These are phyloP conservation scores for Irpex lacteus DNA, from an alignment of 1,284 basidiomycete species.

Conservation along the genomic window DNA sequence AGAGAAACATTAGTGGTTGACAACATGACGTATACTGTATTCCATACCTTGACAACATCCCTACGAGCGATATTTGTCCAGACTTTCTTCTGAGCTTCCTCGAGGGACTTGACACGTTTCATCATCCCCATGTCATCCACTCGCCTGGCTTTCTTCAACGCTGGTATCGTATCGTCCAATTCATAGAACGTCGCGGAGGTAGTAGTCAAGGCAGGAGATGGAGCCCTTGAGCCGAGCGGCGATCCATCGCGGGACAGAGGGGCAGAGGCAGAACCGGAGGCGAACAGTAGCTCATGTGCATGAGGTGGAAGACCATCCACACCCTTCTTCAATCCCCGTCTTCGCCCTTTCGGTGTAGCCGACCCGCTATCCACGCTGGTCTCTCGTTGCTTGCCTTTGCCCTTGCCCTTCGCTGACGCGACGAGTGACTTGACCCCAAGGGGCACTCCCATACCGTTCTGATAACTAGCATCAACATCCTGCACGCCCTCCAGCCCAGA, in stretches of 20 bases:
- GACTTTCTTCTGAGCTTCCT: constrained; percentile 83
- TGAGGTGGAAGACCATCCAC: constrained; percentile 38
- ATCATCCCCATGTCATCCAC: constrained; percentile 68
- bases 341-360: constrained; percentile 37
- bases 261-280: constrained; percentile 47
- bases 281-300: constrained; percentile 44
- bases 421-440: constrained; percentile 24
- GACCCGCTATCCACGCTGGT: constrained; percentile 42
- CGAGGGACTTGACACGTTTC: constrained; percentile 72
- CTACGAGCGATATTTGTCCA: constrained; percentile 83
- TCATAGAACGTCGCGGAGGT: constrained; percentile 65
- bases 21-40: neutral
- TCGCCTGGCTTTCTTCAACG: constrained; percentile 71
- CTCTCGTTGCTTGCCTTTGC: constrained; percentile 41
- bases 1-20: constrained; percentile 11
- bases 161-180: constrained; percentile 63
- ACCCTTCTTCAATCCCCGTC: constrained; percentile 43
- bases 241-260: constrained; percentile 43
- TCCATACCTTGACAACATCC: constrained; percentile 77
- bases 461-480: constrained; percentile 27
- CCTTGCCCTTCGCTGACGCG: constrained; percentile 37
- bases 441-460: constrained; percentile 33
- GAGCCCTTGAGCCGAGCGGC: constrained; percentile 48
- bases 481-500: constrained; percentile 33
- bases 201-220: constrained; percentile 56